Evolutionary conservation across 1,139 yeast species (phyloP), one percentile per base, ranked within the genome.

Genomic region (Candida sp.): DNA sequence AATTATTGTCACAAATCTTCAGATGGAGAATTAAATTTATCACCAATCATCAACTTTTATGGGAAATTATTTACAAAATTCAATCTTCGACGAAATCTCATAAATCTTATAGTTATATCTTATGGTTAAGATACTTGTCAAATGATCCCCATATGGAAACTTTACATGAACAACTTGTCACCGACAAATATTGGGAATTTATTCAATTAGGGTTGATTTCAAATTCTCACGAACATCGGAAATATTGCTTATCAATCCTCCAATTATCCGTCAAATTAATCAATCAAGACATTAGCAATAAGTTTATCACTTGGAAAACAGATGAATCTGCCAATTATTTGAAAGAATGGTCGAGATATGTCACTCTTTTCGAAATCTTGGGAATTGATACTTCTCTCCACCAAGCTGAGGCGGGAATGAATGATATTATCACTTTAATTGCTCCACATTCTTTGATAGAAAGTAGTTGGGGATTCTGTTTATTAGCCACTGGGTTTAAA

Each of bases 361-460:
- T 81, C 30, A 87, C 96, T 0, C 65, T 90, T 11, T 85, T 81
- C 51, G 96, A 90, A 56, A 85, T 90, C 40, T 66, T 88, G 35
- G 95, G 90, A 2, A 76, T 90, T 39, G 97, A 90, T 58, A 84
- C 96, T 0, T 87, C 97, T 0, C 67, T 87, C 54, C 91, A 90
- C 55, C 97, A 90, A 61, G 82, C 93, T 0, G 84, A 84, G 52
- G 97, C 90, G 9, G 95, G 95, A 0, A 64, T 79, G 2, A 64
- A 66, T 5, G 96, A 88, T 55, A 76, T 90, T 35, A 61, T 82
- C 4, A 66, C 66, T 2, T 62, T 88, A 22, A 70, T 88, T 35
- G 68, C 82, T 0, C 75, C 80, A 2, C 52, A 58, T 1, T 74
- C 82, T 0, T 62, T 74, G 19, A 70, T 84, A 33, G 77, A 81